Evolutionary conservation across 1,284 basidiomycete species (phyloP), one percentile per base, ranked within the genome.

Genomic region (Cryptococcus depauperatus): DNA sequence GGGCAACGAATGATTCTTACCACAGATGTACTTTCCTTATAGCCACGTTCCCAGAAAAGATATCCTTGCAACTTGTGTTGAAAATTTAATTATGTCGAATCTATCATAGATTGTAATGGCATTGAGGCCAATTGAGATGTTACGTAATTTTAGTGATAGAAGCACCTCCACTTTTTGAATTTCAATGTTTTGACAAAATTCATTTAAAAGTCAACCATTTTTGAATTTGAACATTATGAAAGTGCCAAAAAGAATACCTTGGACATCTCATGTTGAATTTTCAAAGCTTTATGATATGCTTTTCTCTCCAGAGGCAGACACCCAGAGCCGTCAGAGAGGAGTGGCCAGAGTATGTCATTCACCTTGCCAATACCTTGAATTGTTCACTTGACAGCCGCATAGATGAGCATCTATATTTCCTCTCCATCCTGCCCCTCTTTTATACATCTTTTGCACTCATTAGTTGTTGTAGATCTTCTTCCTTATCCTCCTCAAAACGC

Each of bases 251-350:
- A 78, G 88, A 43, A 83, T 89, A 1, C 86, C 88, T 1, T 95
- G 91, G 91, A 72, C 80, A 4, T 77, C 77, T 38, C 66, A 81
- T 10, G 62, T 73, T 18, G 89, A 95, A 68, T 75, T 95, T 10
- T 83, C 85, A 41, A 79, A 87, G 60, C 73, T 95, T 6, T 91
- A 83, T 66, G 75, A 80, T 4, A 83, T 82, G 77, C 81, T 93
- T 55, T 93, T 82, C 60, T 65, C 76, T 4, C 82, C 87, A 47
- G 77, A 81, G 46, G 73, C 75, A 25, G 81, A 84, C 60, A 33
- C 74, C 13, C 68, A 73, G 8, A 65, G 81, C 4, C 82, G 81
- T 60, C 61, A 66, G 2, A 72, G 76, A 19, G 89, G 84, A 2
- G 73, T 89, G 19, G 77, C 84, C 48, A 75, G 84, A 59, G 88